A percentile compares a stretch with the other conserved stretches of the same genome.
Evolutionary conservation across 192 early-diverging fungal genomes (phyloP).

Genomic region (Backusella morwellensis): DNA sequence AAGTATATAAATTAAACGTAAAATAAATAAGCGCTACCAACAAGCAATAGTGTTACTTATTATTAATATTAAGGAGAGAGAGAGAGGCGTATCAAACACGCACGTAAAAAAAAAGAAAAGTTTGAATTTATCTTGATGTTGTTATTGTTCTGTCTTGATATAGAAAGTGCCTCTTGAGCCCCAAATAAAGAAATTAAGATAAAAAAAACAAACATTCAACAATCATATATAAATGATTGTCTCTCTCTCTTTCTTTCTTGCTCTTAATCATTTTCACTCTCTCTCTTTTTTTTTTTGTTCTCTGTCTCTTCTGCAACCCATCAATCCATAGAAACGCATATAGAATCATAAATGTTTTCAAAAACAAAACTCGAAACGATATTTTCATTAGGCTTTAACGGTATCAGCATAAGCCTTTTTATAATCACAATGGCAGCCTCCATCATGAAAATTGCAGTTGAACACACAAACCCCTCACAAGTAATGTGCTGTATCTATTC

Average conservation of each 20-base stretch:
- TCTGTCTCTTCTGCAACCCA: background rate
- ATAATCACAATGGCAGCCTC: constrained; percentile 22
- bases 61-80: background rate
- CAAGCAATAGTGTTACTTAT: background rate
- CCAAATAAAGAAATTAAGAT: constrained; percentile 3
- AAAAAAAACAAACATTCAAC: background rate
- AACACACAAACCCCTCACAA: constrained; percentile 13
- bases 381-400: constrained; percentile 10
- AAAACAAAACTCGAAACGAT: constrained; percentile 29
- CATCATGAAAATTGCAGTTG: constrained; percentile 10
- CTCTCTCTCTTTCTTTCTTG: background rate
- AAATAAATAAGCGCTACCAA: background rate
- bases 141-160: background rate
- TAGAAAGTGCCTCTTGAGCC: background rate
- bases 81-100: background rate
- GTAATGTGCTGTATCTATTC: constrained; percentile 24
- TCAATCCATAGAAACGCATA: background rate
- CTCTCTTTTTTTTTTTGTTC: background rate
- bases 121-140: background rate
- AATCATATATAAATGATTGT: background rate
- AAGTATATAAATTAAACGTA: background rate
- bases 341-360: constrained; percentile 21
- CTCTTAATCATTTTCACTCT: background rate
- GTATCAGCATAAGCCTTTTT: constrained; percentile 19
- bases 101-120: background rate